These are phyloP conservation scores for Pleurotus eryngii DNA, from an alignment of 768 basidiomycete species.

Conservation along the genomic window DNA sequence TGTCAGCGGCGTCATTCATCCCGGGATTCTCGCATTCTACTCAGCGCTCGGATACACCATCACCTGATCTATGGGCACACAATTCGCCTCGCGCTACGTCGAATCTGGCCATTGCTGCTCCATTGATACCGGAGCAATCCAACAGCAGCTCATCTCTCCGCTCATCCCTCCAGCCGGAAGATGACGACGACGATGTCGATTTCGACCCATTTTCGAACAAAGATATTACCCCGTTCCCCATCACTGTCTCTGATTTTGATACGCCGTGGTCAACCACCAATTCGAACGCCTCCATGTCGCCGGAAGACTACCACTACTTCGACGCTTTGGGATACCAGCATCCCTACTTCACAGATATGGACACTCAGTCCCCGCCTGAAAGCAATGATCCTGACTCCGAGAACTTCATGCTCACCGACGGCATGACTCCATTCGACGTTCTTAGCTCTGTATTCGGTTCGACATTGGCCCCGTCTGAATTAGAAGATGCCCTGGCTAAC, in stretches of 20 bases:
- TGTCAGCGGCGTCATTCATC: conserved; percentile 69
- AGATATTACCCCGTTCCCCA: conserved; percentile 55
- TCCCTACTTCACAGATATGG: conserved; percentile 16
- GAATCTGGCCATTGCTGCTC: conserved; percentile 90
- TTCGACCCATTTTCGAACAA: conserved; percentile 71
- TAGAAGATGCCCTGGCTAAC: conserved; percentile 87
- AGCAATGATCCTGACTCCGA: conserved; percentile 41
- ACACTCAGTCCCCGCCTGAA: conserved; percentile 20
- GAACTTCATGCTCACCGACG: conserved; percentile 69
- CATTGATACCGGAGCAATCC: conserved; percentile 72
- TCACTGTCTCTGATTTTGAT: conserved; percentile 63
- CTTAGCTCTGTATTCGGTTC: conserved; percentile 92
- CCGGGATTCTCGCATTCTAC: conserved; percentile 39
- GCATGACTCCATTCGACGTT: conserved; percentile 98
- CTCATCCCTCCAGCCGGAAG: conserved; percentile 55
- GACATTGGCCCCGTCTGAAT: conserved; percentile 81
- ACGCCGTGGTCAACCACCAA: conserved; percentile 48
- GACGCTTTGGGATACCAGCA: conserved; percentile 24
- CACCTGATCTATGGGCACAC: conserved; percentile 88
- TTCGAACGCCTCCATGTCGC: conserved; percentile 44
- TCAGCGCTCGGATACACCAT: conserved; percentile 74
- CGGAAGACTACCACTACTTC: conserved; percentile 42
- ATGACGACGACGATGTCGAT: conserved; percentile 76
- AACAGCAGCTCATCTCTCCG: conserved; percentile 64
- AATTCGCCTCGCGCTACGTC: conserved; percentile 66